Base-by-base conservation (phyloP, 2,329 filamentous ascomycete species). In the Nothophoma quercina region DNA sequence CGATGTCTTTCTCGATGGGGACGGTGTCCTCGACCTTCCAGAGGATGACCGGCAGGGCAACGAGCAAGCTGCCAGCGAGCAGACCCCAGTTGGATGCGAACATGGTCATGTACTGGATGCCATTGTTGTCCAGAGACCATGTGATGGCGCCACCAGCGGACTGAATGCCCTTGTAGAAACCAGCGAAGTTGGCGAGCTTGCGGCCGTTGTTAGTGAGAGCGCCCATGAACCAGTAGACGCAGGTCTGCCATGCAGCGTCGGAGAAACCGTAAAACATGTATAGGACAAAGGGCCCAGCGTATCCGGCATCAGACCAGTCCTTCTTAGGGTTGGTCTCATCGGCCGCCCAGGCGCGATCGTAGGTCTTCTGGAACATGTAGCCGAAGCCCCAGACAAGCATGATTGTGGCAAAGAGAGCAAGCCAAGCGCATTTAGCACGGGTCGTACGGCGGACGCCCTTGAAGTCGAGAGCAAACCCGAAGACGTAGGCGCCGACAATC, bases 181-280 rank as follows among this genome's bases (percentile, higher is more conserved):
- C 93, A 33, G 91, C 89, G 68, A 93, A 89, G 80, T 97, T 96
- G 78, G 93, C 93, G 22, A 93, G 85, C 75, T 92, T 93, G 74
- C 93, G 91, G 55, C 90, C 86, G 59, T 93, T 96, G 84, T 98
- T 98, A 70, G 90, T 93, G 34, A 97, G 82, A 7, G 93, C 85
- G 42, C 93, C 93, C 89, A 98, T 96, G 79, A 89, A 93, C 93
- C 93, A 97, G 81, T 98, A 97, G 41, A 93, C 87, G 67, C 82
- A 87, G 0, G 91, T 93, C 79, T 98, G 93, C 88, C 91, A 97
- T 47, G 87, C 85, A 34, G 93, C 91, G 72, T 97, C 93, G 64
- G 88, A 95, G 75, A 95, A 88, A 32, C 91, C 91, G 72, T 95
- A 96, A 75, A 93, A 93, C 68, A 96, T 90, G 79, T 92, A 96